These are phyloP conservation scores for Vaccinium darrowii DNA, from an alignment of 148 eudicot genomes.

Conservation along the genomic window DNA sequence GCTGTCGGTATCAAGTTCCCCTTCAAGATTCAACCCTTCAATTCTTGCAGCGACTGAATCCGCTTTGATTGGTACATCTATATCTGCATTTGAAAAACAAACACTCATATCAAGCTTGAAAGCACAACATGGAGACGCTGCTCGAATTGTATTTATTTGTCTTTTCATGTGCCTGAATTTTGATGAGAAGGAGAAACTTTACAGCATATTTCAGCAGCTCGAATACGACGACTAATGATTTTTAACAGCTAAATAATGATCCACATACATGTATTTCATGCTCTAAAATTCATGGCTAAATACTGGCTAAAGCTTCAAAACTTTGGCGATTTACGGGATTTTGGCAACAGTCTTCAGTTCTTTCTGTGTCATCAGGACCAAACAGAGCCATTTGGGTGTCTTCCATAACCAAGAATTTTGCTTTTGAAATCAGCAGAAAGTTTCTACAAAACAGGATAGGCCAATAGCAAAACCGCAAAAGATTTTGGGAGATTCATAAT, in stretches of 20 bases:
- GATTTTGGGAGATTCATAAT: not conserved
- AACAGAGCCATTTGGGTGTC: not conserved
- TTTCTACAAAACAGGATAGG: not conserved
- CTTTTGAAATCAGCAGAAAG: not conserved
- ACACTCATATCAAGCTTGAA: not conserved
- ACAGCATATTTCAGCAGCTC: not conserved
- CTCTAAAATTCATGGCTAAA: not conserved
- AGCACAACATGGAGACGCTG: not conserved
- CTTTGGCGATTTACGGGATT: not conserved
- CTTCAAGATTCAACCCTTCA: conserved; percentile 22
- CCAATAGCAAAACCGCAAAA: not conserved
- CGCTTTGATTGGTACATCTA: conserved; percentile 9
- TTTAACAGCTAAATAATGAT: not conserved
- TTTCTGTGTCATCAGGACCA: not conserved
- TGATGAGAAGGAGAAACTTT: not conserved
- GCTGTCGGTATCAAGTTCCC: conserved; percentile 18
- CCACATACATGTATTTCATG: not conserved
- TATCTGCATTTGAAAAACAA: conserved; percentile 8
- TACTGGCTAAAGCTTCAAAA: not conserved
- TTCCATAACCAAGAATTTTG: not conserved
- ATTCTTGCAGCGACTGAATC: conserved; percentile 14
- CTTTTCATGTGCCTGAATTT: not conserved
- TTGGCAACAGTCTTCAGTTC: not conserved
- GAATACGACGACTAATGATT: not conserved
- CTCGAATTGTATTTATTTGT: not conserved